A percentile compares a stretch with the other conserved stretches of the same genome.
phyloP scores from a whole-genome alignment of 1,139 yeast species.

The Taiozyma onychis region DNA sequence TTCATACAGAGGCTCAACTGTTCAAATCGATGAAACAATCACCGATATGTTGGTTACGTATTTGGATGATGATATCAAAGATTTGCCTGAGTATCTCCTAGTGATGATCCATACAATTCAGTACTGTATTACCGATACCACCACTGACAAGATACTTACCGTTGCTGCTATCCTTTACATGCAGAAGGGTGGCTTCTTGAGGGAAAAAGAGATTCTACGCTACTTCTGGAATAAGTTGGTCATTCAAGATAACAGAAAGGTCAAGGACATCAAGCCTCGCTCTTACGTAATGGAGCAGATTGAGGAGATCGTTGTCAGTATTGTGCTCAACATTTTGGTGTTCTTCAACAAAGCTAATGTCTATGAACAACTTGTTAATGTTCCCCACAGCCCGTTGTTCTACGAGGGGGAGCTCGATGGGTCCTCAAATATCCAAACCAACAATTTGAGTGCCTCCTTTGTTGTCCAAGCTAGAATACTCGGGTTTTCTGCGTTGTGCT shows the following conservation, averaged over 20 bases:
- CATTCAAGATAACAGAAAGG: conserved; percentile 24
- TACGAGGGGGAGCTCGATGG: conserved; percentile 22
- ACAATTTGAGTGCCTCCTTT: conserved; percentile 30
- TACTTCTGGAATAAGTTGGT: conserved; percentile 20
- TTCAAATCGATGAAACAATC: conserved; percentile 35
- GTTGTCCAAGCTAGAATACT: conserved; percentile 37
- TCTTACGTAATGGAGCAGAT: conserved; percentile 33
- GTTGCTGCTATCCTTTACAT: conserved; percentile 42
- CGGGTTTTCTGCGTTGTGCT: conserved; percentile 33
- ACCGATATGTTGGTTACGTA: conserved; percentile 23
- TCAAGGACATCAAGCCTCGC: conserved; percentile 30
- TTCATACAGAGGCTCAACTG: conserved; percentile 24
- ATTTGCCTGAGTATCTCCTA: conserved; percentile 9
- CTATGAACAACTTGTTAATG: conserved; percentile 20
- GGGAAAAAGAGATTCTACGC: conserved; percentile 21
- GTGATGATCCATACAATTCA: conserved; percentile 16
- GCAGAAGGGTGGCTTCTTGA: conserved; percentile 40
- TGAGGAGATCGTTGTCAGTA: conserved; percentile 36
- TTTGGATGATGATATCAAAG: conserved; percentile 9
- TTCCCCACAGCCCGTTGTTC: conserved; percentile 15
- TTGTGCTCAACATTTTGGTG: conserved; percentile 36
- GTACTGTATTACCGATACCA: conserved; percentile 27
- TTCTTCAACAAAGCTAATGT: conserved; percentile 37
- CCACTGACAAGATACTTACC: conserved; percentile 31
- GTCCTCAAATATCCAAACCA: conserved; percentile 12